These are phyloP conservation scores for Prunus padus DNA, from an alignment of 306 rosid species.

Conservation along the genomic window DNA sequence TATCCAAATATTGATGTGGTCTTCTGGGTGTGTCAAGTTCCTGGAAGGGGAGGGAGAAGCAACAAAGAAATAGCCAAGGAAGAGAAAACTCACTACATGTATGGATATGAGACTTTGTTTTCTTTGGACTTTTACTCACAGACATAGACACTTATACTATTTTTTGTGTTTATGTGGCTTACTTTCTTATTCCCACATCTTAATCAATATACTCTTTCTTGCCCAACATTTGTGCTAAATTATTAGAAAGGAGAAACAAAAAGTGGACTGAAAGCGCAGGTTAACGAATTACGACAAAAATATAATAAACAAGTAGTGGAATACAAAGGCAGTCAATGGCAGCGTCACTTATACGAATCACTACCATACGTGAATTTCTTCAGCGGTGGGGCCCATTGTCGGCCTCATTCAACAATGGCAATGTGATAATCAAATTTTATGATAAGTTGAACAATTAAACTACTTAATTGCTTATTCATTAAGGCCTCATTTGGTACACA, in stretches of 20 bases:
- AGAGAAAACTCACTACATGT: not conserved
- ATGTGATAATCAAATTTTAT: too few relatives aligned
- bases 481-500: too few relatives aligned
- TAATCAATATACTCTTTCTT: not conserved
- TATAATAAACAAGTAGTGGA: not conserved
- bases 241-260: not conserved
- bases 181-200: not conserved
- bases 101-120: not conserved
- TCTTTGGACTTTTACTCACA: not conserved
- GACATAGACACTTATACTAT: fast-evolving
- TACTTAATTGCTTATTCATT: too few relatives aligned
- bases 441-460: too few relatives aligned
- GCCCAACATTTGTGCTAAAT: constrained; percentile 8
- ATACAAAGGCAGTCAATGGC: not conserved
- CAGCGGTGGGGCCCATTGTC: not conserved
- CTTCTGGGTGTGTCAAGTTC: constrained; percentile 5
- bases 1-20: not conserved
- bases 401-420: constrained; percentile 1
- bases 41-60: constrained; percentile 20
- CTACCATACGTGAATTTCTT: not conserved
- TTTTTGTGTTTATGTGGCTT: not conserved
- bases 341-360: not conserved
- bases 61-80: constrained; percentile 13
- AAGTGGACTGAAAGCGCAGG: not conserved
- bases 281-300: not conserved